phyloP scores from a whole-genome alignment of 1,284 basidiomycete species.

The Moesziomyces sp. region DNA sequence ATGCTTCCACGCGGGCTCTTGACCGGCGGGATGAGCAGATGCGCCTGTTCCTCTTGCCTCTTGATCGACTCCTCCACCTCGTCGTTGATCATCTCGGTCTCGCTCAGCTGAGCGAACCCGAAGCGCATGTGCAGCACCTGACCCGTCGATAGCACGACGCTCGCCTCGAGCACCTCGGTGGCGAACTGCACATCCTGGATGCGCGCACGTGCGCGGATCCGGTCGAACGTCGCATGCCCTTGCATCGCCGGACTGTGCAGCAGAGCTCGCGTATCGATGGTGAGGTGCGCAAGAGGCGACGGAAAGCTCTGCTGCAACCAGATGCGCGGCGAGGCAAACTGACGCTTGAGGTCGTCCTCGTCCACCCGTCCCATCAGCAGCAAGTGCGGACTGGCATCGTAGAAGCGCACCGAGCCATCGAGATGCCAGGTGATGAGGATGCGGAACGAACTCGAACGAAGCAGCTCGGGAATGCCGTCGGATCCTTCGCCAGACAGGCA shows the following conservation, averaged over 20 bases:
- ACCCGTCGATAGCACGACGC: constrained; percentile 50
- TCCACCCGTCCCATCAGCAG: constrained; percentile 53
- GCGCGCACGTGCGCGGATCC: constrained; percentile 32
- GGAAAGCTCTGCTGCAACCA: constrained; percentile 56
- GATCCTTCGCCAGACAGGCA: constrained; percentile 26
- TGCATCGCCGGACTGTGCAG: constrained; percentile 36
- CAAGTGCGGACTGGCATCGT: constrained; percentile 61
- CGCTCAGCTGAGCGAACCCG: constrained; percentile 49
- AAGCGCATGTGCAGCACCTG: constrained; percentile 52
- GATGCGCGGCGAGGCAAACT: constrained; percentile 12
- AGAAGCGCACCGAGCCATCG: constrained; percentile 62
- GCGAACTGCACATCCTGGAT: constrained; percentile 49
- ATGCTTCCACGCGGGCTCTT: constrained; percentile 14
- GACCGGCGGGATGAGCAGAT: constrained; percentile 37
- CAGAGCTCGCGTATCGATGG: constrained; percentile 40
- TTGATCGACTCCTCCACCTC: constrained; percentile 42
- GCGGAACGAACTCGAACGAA: constrained; percentile 34
- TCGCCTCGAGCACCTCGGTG: constrained; percentile 55
- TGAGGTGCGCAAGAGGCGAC: constrained; percentile 58
- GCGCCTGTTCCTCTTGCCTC: constrained; percentile 32
- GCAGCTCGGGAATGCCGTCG: constrained; percentile 29
- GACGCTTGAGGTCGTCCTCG: constrained; percentile 24
- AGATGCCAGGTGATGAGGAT: constrained; percentile 63
- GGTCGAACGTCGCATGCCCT: constrained; percentile 51
- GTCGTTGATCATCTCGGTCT: constrained; percentile 46